These are phyloP conservation scores for Psilocybe subaeruginosa DNA, from an alignment of 768 basidiomycete species.

Conservation along the genomic window DNA sequence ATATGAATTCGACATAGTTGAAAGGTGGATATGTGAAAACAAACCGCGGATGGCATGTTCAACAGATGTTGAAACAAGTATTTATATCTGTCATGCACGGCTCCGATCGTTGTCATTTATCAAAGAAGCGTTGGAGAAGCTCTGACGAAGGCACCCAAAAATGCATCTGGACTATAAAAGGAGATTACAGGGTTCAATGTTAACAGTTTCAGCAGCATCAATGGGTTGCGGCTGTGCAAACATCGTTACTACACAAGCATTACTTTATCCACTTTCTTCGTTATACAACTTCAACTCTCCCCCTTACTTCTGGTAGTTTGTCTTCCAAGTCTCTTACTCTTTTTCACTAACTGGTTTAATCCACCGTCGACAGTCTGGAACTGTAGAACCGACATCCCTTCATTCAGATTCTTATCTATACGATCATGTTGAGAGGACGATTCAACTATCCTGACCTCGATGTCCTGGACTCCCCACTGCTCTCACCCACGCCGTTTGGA, in stretches of 20 bases:
- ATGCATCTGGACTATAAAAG: constrained; percentile 2
- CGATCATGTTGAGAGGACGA: constrained; percentile 31
- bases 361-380: constrained; percentile 29
- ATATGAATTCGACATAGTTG: no score
- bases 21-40: no score
- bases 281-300: neutral
- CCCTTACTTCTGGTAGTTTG: neutral
- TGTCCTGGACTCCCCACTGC: constrained; percentile 39
- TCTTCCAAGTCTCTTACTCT: constrained; percentile 2
- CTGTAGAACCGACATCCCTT: constrained; percentile 23
- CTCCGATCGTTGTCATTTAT: no score
- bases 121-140: neutral
- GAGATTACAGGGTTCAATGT: neutral
- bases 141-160: constrained; percentile 1
- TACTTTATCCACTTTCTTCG: neutral
- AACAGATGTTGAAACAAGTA: no score
- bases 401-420: constrained; percentile 13
- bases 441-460: constrained; percentile 39
- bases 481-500: constrained; percentile 30
- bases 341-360: constrained; percentile 6
- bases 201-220: constrained; percentile 15
- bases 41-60: neutral
- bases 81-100: no score
- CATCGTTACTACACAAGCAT: constrained; percentile 7
- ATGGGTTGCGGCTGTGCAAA: constrained; percentile 9